phyloP scores from a whole-genome alignment of 192 early-diverging fungal species.

The Anaeromyces robustus region DNA sequence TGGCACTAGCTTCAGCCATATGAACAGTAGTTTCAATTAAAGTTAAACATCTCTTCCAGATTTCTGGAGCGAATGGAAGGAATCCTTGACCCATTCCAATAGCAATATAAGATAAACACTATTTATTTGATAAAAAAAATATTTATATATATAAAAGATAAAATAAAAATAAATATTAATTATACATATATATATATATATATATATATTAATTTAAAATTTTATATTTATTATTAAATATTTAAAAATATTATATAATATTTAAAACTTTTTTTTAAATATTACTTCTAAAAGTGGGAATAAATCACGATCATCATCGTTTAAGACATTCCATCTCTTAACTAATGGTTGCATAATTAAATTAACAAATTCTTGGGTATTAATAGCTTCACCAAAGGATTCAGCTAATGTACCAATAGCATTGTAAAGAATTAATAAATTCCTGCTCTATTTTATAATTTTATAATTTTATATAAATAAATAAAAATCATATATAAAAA shows the following conservation, averaged over 20 bases:
- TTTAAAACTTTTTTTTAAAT: too few relatives aligned
- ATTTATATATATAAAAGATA: too few relatives aligned
- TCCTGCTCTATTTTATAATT: constrained; percentile 85
- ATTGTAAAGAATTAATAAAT: constrained; percentile 90
- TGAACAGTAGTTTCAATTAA: constrained; percentile 65
- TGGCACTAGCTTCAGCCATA: background rate
- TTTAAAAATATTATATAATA: too few relatives aligned
- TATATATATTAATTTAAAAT: too few relatives aligned
- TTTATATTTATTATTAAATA: too few relatives aligned
- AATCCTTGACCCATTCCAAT: constrained; percentile 77
- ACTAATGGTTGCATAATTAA: constrained; percentile 76
- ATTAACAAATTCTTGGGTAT: constrained; percentile 63
- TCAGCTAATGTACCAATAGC: constrained; percentile 96
- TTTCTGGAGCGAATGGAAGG: constrained; percentile 60
- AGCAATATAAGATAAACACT: constrained; percentile 77
- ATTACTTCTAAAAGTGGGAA: constrained; percentile 86
- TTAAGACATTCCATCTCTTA: constrained; percentile 64
- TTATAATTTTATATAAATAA: too few relatives aligned
- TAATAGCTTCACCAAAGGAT: constrained; percentile 66
- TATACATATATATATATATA: too few relatives aligned
- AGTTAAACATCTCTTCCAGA: constrained; percentile 79
- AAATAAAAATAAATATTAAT: too few relatives aligned
- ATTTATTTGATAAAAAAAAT: too few relatives aligned
- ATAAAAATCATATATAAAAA: too few relatives aligned
- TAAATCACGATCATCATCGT: constrained; percentile 76